phyloP scores from a whole-genome alignment of 768 basidiomycete genomes.

The Baorangia bicolor region DNA sequence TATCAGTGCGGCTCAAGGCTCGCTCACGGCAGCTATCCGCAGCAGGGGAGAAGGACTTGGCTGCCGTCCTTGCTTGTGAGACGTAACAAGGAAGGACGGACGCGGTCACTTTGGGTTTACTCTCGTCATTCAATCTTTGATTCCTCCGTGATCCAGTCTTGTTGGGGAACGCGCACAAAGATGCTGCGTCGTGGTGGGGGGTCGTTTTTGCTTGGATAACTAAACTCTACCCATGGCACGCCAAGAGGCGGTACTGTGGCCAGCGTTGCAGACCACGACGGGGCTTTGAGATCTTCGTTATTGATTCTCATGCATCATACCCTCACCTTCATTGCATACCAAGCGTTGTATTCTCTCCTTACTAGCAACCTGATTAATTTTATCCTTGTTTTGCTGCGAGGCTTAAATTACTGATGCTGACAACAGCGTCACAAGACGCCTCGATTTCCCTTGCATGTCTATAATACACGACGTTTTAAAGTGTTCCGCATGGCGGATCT shows the following conservation, averaged over 20 bases:
- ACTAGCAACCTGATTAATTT: neutral
- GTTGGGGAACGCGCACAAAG: conserved; percentile 1
- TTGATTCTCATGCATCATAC: conserved; percentile 27
- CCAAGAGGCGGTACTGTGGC: conserved; percentile 18
- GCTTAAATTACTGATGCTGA: neutral
- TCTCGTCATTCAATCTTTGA: neutral
- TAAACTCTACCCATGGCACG: conserved; percentile 27
- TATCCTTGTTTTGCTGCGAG: neutral
- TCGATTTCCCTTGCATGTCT: conserved; percentile 9
- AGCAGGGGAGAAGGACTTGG: conserved; percentile 84
- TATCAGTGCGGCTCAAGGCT: conserved; percentile 85
- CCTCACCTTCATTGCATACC: conserved; percentile 24
- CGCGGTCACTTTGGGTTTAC: neutral
- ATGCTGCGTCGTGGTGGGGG: conserved; percentile 4
- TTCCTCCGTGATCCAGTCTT: conserved; percentile 4
- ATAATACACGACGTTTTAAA: conserved; percentile 19
- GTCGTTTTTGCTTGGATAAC: conserved; percentile 10
- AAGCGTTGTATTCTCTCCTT: conserved; percentile 9
- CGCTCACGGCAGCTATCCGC: conserved; percentile 83
- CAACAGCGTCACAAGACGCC: neutral
- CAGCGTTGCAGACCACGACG: conserved; percentile 5
- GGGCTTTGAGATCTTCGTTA: neutral
- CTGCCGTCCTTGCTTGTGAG: conserved; percentile 53
- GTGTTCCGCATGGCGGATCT: neutral
- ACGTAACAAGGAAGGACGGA: conserved; percentile 17